Conservation (phyloP, 179 eudicot species). For the Nepenthes alata region DNA sequence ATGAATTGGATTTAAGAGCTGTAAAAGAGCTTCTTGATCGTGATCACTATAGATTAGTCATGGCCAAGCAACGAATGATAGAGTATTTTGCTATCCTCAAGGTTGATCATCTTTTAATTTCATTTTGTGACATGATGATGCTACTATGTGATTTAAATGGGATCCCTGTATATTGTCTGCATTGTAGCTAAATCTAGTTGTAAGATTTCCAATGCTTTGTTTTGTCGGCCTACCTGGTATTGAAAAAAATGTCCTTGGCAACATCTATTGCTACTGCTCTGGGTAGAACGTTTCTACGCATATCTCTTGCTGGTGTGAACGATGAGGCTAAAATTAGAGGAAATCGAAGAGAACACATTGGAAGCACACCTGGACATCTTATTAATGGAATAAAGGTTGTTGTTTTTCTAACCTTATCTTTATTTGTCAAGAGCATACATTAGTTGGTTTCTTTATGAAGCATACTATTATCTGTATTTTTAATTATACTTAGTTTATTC, state of each 20-base stretch:
- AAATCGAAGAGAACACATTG: conserved; percentile 87
- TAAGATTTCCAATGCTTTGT: conserved; percentile 90
- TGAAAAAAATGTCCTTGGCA: conserved; percentile 96
- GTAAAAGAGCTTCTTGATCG: conserved; percentile 84
- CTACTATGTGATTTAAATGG: conserved; percentile 1
- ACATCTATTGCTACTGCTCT: conserved; percentile 92
- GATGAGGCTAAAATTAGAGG: conserved; percentile 99
- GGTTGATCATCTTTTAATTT: conserved; percentile 29
- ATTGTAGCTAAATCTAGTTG: conserved; percentile 94
- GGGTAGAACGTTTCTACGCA: conserved; percentile 83
- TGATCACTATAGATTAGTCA: conserved; percentile 87
- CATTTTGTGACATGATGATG: conserved; percentile 6
- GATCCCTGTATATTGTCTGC: conserved; percentile 9
- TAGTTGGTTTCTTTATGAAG: no score
- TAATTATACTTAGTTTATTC: no score
- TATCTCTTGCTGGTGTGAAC: conserved; percentile 96
- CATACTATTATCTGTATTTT: no score
- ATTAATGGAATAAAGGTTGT: conserved; percentile 90
- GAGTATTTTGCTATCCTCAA: conserved; percentile 98
- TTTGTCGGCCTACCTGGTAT: conserved; percentile 99
- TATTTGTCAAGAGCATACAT: no score
- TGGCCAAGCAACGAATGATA: conserved; percentile 90
- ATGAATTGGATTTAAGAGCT: conserved; percentile 61
- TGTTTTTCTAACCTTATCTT: background rate
- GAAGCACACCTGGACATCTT: conserved; percentile 99